Evolutionary conservation across 441 rosid genomes (phyloP).

Genomic region (Hypseocharis bilobata): DNA sequence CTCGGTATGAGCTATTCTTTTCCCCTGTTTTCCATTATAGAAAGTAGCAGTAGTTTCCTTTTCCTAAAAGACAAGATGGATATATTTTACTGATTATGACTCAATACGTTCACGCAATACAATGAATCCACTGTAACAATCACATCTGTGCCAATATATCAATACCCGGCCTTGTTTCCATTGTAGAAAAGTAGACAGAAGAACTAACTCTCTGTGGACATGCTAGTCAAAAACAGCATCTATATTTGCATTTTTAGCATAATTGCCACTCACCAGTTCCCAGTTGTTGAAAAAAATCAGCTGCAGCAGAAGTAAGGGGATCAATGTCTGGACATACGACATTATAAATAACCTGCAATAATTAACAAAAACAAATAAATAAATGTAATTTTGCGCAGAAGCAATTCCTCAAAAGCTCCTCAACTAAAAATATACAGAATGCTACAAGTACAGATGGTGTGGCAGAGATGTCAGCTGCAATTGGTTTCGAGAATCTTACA

Average conservation of each 20-base stretch:
- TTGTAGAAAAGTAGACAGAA: not conserved
- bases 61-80: not conserved
- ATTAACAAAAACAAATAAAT: constrained; percentile 21
- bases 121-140: not conserved
- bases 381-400: constrained; percentile 11
- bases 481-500: constrained; percentile 39
- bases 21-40: not conserved
- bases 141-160: not conserved
- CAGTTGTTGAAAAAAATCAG: constrained; percentile 96
- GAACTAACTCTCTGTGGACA: not conserved
- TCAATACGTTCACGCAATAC: not conserved
- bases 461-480: constrained; percentile 1
- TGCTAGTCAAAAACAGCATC: constrained; percentile 2
- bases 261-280: constrained; percentile 61
- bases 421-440: constrained; percentile 5
- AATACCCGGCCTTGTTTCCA: not conserved
- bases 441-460: constrained; percentile 7
- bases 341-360: constrained; percentile 66
- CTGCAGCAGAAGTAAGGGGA: constrained; percentile 84
- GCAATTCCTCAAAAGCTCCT: constrained; percentile 5
- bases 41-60: not conserved
- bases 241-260: constrained; percentile 8
- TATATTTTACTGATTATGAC: not conserved
- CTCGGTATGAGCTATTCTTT: not conserved
- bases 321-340: constrained; percentile 96